Evolutionary conservation across 441 rosid genomes (phyloP), one percentile per base, ranked within the genome.

Genomic region (Pelargonium cotyledonis): DNA sequence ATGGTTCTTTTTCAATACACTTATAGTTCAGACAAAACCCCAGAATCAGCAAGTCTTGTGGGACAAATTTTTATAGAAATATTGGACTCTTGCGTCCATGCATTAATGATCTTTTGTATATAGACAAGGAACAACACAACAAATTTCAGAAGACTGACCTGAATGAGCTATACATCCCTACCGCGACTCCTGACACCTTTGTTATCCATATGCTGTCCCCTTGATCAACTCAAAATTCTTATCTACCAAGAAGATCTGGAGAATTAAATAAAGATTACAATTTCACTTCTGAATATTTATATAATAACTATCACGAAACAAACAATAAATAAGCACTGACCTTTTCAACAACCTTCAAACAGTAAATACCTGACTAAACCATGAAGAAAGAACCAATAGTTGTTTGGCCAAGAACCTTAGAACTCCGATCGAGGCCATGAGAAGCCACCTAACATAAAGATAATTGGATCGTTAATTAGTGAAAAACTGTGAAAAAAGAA

Each of bases 361-460:
- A 8, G 65, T 19, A 55, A 55, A 68, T 23, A 68, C 76, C 65
- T 26, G 68, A 65, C 83, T 84, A 87, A 70, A 72, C 66, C 57
- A 77, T 26, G 76, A 89, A 78, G 65, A 87, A 75, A 74, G 77
- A 51, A 69, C 89, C 98, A 8, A 85, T 73, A 38, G 85, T 85
- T 61, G 96, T 89, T 79, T 84, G 92, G 66, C 88, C 83, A 26
- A 86, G 96, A 79, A 90, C 93, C 83, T 85, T 83, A 0, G 95
- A 85, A 78, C 84, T 90, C 69, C 79, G 87, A 73, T 92, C 98
- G 16, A 92, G 89, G 74, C 96, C 97, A 80, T 95, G 97, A 78
- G 97, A 87, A 77, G 94, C 99, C 83, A 94, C 94, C 99, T 89
- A 72, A 64, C 21, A 77, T 58, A 18, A 43, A 76, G 31, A 29